Base-by-base conservation (phyloP, 2,329 filamentous ascomycete species). In the Neocucurbitaria cava region DNA sequence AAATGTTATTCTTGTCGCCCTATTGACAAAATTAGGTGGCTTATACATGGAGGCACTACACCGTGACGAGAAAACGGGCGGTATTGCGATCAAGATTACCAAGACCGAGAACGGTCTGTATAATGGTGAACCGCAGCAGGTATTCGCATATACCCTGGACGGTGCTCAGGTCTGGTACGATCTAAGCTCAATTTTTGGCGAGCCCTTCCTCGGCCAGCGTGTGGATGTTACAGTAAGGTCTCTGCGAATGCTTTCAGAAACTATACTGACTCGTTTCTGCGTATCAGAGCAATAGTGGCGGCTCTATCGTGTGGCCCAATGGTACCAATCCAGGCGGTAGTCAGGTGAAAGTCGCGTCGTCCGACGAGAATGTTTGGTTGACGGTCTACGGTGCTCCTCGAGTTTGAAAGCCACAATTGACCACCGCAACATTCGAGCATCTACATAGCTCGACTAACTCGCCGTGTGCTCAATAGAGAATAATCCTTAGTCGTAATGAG, bases 61-160 rank as follows among this genome's bases (percentile, higher is more conserved):
- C 38, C 52, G 48, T 13, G 67, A 68, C 31, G 39, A 56, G 0
- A 61, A 50, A 15, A 59, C 59, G 9, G 64, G 64, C n/a, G 66
- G 69, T 17, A 62, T 70, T 28, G 65, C 69, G 11, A 61, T 71
- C 35, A 71, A 72, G 31, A 62, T 72, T 13, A 67, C 68, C 7
- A 64, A 58, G 30, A 54, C 50, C 3, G 38, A 53, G 20, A 52
- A 66, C 30, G 66, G 66, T 3, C 55, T 72, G 9, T 60, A 59
- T 43, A 52, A 49, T 13, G 61, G 58, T 17, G 63, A 53, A 28
- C 61, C 68, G 26, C 49, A 59, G 18, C 65, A 69, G 39, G 59
- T 68, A 10, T 65, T 70, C 38, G 56, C 62, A 2, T 71, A 72
- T 45, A 58, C 61, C 17, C 50, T 72, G 3, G 64, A 69, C 43